Evolutionary conservation across 2,329 filamentous ascomycete genomes (phyloP), one percentile per base, ranked within the genome.

Genomic region (Ophiostoma ips): DNA sequence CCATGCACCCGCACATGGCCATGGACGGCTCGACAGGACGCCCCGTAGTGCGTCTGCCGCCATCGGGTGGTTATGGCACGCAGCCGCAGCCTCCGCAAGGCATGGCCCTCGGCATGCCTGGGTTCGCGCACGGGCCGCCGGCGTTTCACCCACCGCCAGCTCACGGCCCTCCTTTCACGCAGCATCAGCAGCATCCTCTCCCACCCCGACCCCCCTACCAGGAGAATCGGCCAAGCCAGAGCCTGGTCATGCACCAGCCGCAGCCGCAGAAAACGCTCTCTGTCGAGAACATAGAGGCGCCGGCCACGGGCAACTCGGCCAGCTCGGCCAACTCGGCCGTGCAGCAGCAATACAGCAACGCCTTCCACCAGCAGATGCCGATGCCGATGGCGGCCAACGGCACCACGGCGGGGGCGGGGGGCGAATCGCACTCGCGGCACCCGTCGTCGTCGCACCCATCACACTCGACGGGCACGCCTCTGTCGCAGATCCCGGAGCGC

Each of bases 181-280:
- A 55, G 11, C 21, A 44, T 10, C 24, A 37, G n/a, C 31, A 40
- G 7, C 73, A 79, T 56, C 72, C 73, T 21, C 71, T 78, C 21
- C 76, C 73, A 13, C 75, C 77, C 60, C 78, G 75, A 60, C 76
- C 76, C 28, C 64, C 66, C 18, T 73, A 76, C 63, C 71, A 77
- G 57, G 76, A 81, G 60, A 79, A 71, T 57, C 68, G 72, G 40
- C 65, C 71, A 5, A 70, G 63, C 55, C 64, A 68, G 40, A 65
- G 68, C 41, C 69, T 77, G 57, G 77, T 87, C 1, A 95, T 96
- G 81, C 87, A 96, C 63, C 92, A 96, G 63, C 92, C 92, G 51
- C 83, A 87, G 48, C 90, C 92, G 9, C 89, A 96, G 64, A 96
- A 96, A 71, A 76, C 88, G 6, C 87, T 96, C 31, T 95, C 89